Base-by-base conservation (phyloP, 192 early-diverging fungal genomes). In the Coemansia sp. region DNA sequence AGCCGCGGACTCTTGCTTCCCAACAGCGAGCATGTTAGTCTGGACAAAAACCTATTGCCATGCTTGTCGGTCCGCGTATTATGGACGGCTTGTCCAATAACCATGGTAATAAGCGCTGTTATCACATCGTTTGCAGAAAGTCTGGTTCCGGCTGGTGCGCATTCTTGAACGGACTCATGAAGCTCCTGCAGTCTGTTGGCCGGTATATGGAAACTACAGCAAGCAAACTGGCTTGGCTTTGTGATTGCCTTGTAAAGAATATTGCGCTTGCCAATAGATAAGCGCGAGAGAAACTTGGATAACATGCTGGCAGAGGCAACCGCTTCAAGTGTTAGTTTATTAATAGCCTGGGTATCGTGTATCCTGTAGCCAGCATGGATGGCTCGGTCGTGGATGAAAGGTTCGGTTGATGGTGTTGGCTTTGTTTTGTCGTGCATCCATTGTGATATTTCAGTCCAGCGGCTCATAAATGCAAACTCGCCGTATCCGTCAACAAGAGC, bases 401-500 rank as follows among this genome's bases (percentile, higher is more conserved):
- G 7, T 16, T 22, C 1, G 0, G 9, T 17, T 5, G 57, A 38
- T 4, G 40, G 14, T 11, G 8, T 14, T 56, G 25, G 13, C 39
- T 17, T 40, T 14, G n/a, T 7, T 5, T 41, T 59, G 9, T 25
- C 32, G 9, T 59, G 57, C 57, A 59, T 59, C 38, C 11, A 41
- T 16, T 14, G n/a, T 6, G 38, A 40, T 19, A 41, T 40, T 11
- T 71, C 65, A 13, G 65, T 65, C 69, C 75, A 77, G 10, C 65
- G 65, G 4, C 59, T 54, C 42, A 77, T 53, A 68, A 77, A 77
- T 1, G 22, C 19, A n/a, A 55, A 68, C 11, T 43, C 63, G 17
- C 69, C 75, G 14, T 48, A 42, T 6, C 69, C 70, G 32, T 71
- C 75, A 1, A 71, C 62, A 4, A 67, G 25, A 46, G 46, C 63